Evolutionary conservation across 1,284 basidiomycete species (phyloP).

Genomic region (Leccinum fallax): DNA sequence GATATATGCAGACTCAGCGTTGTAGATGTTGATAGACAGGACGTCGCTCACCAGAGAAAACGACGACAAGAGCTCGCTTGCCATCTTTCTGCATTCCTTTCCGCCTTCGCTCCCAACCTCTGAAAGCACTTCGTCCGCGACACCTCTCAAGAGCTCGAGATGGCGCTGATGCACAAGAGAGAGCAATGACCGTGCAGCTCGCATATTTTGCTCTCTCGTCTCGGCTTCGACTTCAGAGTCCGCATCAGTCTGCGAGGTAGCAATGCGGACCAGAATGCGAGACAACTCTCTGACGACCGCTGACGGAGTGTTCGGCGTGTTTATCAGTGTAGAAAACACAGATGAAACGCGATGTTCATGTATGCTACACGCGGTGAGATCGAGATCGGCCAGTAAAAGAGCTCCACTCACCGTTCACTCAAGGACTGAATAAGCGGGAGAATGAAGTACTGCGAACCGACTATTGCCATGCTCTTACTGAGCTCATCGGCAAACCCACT

Average conservation of each 20-base stretch:
- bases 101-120: conserved; percentile 37
- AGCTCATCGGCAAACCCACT: conserved; percentile 57
- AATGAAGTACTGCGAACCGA: conserved; percentile 63
- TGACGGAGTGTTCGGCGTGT: conserved; percentile 40
- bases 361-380: conserved; percentile 40
- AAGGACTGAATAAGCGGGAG: conserved; percentile 52
- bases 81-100: conserved; percentile 41
- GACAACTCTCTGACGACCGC: conserved; percentile 41
- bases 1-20: background rate
- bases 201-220: conserved; percentile 14
- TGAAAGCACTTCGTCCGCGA: conserved; percentile 41
- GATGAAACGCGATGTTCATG: conserved; percentile 41
- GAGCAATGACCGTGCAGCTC: conserved; percentile 38
- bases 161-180: conserved; percentile 55
- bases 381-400: background rate
- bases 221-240: conserved; percentile 14
- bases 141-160: conserved; percentile 47
- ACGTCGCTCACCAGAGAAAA: conserved; percentile 50
- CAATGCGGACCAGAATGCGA: conserved; percentile 38
- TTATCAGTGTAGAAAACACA: conserved; percentile 49
- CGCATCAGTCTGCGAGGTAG: conserved; percentile 12
- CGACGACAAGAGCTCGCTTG: conserved; percentile 56
- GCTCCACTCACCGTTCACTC: conserved; percentile 42
- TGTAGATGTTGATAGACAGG: background rate
- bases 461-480: conserved; percentile 43